These are phyloP conservation scores for Colletotrichum orbiculare DNA, from an alignment of 2,329 filamentous ascomycete genomes.

Conservation along the genomic window DNA sequence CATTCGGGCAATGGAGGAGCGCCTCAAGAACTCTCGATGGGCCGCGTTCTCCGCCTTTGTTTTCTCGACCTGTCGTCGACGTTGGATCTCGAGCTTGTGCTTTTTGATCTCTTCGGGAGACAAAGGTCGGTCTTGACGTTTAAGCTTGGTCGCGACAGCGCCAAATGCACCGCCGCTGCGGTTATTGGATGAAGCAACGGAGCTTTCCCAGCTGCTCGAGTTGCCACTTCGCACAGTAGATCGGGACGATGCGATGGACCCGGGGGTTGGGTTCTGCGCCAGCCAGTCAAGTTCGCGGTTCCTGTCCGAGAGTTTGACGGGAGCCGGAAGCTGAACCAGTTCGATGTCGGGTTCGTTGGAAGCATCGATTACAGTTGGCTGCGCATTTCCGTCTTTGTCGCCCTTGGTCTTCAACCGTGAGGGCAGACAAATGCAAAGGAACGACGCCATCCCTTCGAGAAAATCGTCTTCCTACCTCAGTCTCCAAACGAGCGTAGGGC, in stretches of 20 bases:
- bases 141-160: slow-evolving; percentile 50
- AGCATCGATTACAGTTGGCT: background rate
- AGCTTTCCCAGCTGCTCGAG: background rate
- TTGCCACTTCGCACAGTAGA: slow-evolving; percentile 14
- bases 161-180: slow-evolving; percentile 54
- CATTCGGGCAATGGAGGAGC: slow-evolving; percentile 10
- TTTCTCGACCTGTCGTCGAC: background rate
- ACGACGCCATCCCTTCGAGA: slow-evolving; percentile 11
- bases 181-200: slow-evolving; percentile 28
- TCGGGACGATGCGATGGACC: slow-evolving; percentile 25
- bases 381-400: background rate
- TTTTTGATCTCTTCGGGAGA: slow-evolving; percentile 50
- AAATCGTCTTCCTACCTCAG: background rate
- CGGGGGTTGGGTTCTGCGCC: slow-evolving; percentile 4
- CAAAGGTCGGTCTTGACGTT: slow-evolving; percentile 57
- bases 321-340: slow-evolving; percentile 18
- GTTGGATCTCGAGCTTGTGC: background rate
- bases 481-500: slow-evolving; percentile 32
- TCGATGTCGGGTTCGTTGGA: background rate
- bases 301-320: slow-evolving; percentile 18
- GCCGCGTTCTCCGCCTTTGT: background rate
- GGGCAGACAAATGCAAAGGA: slow-evolving; percentile 14
- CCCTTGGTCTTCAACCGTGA: background rate
- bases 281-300: slow-evolving; percentile 25
- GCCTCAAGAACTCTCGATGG: background rate